Evolutionary conservation across 129 eudicot species (phyloP).

Genomic region (Artemisia argyi): DNA sequence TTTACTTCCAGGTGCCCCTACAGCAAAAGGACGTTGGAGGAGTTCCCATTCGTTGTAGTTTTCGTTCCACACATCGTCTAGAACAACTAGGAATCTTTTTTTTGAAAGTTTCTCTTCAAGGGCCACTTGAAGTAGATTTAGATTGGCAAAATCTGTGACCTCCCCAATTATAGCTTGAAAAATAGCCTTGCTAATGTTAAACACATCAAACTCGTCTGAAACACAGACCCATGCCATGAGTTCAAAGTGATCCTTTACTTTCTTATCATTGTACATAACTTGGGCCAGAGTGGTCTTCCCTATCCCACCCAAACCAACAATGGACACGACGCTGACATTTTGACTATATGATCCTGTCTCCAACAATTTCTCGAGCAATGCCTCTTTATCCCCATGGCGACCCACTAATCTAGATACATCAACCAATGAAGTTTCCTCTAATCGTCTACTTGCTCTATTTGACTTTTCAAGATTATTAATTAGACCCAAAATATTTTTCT

Average conservation of each 20-base stretch:
- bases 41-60: constrained; percentile 1
- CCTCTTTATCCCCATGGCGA: background rate
- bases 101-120: background rate
- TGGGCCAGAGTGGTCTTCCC: background rate
- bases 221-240: constrained; percentile 18
- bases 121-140: constrained; percentile 3
- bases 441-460: background rate
- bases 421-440: constrained; percentile 12
- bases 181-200: background rate
- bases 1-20: background rate
- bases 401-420: background rate
- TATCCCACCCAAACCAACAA: background rate
- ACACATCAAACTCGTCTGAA: background rate
- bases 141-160: background rate
- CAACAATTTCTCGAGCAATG: background rate
- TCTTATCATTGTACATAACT: background rate
- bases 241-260: background rate
- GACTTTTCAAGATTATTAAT: background rate
- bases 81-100: constrained; percentile 1
- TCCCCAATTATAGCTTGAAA: background rate
- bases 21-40: constrained; percentile 1
- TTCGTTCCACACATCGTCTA: constrained; percentile 1
- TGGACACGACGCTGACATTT: background rate
- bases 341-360: background rate
- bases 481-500: background rate